Conservation (phyloP, 257 asterid species). For the Ocimum tenuiflorum region DNA sequence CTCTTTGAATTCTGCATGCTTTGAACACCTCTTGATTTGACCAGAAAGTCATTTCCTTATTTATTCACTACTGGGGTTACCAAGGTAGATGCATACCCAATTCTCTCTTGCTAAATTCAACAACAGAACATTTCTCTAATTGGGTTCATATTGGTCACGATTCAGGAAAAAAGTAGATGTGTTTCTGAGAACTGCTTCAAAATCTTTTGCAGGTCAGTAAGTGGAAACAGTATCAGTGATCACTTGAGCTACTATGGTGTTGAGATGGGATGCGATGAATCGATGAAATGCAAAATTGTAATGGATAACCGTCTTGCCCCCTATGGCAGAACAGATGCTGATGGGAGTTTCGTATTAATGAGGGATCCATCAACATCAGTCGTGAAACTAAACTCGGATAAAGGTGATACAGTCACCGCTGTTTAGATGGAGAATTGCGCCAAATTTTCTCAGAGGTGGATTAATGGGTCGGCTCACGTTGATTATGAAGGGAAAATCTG, state of each 20-base stretch:
- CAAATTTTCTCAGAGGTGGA: too few relatives aligned
- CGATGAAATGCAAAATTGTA: constrained; percentile 55
- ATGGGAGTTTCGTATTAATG: constrained; percentile 59
- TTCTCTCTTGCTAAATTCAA: not conserved
- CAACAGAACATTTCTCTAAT: not conserved
- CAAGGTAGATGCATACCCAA: not conserved
- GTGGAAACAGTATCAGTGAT: constrained; percentile 79
- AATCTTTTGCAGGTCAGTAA: constrained; percentile 60
- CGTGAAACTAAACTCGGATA: constrained; percentile 31
- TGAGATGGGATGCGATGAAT: constrained; percentile 57
- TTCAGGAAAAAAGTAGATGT: not conserved
- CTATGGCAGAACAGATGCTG: constrained; percentile 36
- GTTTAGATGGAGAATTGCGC: not conserved
- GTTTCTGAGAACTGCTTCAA: not conserved
- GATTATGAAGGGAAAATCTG: constrained; percentile 8
- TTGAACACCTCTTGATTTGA: too few relatives aligned
- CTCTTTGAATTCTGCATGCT: not conserved
- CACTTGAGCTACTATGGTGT: constrained; percentile 70
- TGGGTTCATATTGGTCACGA: not conserved
- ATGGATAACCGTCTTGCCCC: constrained; percentile 46
- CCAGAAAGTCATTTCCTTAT: not conserved
- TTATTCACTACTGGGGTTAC: not conserved
- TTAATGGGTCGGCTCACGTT: too few relatives aligned
- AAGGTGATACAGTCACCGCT: constrained; percentile 5
- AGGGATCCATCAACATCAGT: constrained; percentile 32